These are phyloP conservation scores for Termitomyces sp. DNA, from an alignment of 768 basidiomycete species.

Conservation along the genomic window DNA sequence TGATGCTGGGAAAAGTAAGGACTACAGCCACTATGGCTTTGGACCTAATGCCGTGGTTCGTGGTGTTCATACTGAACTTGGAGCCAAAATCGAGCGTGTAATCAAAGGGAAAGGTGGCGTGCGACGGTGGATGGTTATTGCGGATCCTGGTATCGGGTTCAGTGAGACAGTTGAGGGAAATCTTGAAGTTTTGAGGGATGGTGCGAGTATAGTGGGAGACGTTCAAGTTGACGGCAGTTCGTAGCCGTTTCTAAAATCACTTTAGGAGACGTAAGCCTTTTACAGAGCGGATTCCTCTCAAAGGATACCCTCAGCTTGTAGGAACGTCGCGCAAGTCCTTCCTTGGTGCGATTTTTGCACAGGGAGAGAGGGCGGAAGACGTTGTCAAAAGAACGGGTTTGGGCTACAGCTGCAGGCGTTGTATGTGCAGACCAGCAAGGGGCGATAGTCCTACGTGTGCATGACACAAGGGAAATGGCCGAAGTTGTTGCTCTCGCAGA, in stretches of 20 bases:
- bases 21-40: slow-evolving; percentile 42
- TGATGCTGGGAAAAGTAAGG: slow-evolving; percentile 71
- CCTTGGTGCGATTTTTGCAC: slow-evolving; percentile 58
- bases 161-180: slow-evolving; percentile 82
- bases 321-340: slow-evolving; percentile 85
- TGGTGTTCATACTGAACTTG: slow-evolving; percentile 72
- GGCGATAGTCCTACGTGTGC: slow-evolving; percentile 71
- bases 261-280: not conserved
- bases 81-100: slow-evolving; percentile 55
- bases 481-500: slow-evolving; percentile 70
- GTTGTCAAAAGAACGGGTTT: slow-evolving; percentile 58
- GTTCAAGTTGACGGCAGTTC: slow-evolving; percentile 23
- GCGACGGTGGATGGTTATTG: slow-evolving; percentile 81
- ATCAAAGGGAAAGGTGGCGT: slow-evolving; percentile 68
- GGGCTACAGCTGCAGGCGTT: slow-evolving; percentile 77
- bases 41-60: slow-evolving; percentile 45
- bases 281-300: slow-evolving; percentile 39
- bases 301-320: slow-evolving; percentile 61
- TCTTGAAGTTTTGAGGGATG: slow-evolving; percentile 54
- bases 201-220: slow-evolving; percentile 40
- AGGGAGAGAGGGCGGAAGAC: slow-evolving; percentile 48
- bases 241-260: slow-evolving; percentile 3
- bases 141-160: slow-evolving; percentile 93
- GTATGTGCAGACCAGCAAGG: slow-evolving; percentile 72
- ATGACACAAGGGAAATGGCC: slow-evolving; percentile 66